Percentiles rank a stretch among this genome's conserved stretches.
Conservation (phyloP, 83 land plant genomes). For the Diphasiastrum complanatum region DNA sequence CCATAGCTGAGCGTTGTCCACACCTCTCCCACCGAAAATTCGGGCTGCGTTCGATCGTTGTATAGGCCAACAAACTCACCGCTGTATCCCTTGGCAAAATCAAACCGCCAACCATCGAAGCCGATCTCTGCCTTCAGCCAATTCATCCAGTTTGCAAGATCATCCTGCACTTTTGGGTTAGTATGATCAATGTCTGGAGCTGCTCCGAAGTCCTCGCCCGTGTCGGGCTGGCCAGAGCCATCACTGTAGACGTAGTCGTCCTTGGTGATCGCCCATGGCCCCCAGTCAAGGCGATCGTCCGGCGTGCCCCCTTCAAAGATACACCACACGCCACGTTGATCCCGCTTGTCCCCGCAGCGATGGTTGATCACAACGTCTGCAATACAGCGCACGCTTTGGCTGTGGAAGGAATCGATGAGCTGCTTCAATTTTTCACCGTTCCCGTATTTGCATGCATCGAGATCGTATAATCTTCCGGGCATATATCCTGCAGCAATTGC, state of each 20-base stretch:
- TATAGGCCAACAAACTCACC: slow-evolving; percentile 36
- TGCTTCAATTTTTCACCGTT: slow-evolving; percentile 43
- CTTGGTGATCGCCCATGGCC: slow-evolving; percentile 45
- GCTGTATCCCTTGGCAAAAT: slow-evolving; percentile 52
- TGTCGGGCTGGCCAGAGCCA: slow-evolving; percentile 55
- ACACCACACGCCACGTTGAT: slow-evolving; percentile 47
- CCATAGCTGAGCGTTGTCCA: slow-evolving; percentile 47
- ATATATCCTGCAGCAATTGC: slow-evolving; percentile 31
- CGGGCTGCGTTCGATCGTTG: slow-evolving; percentile 27
- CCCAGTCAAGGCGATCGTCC: slow-evolving; percentile 61
- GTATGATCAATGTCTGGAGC: slow-evolving; percentile 72
- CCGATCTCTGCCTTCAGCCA: slow-evolving; percentile 43
- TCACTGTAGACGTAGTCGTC: slow-evolving; percentile 39
- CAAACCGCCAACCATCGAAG: slow-evolving; percentile 50
- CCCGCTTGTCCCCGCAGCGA: slow-evolving; percentile 35
- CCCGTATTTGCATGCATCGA: slow-evolving; percentile 68
- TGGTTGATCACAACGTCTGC: slow-evolving; percentile 88
- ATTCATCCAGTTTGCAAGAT: slow-evolving; percentile 34
- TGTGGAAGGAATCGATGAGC: slow-evolving; percentile 40
- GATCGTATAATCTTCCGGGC: slow-evolving; percentile 57
- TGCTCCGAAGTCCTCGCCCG: slow-evolving; percentile 49
- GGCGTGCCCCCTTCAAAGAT: slow-evolving; percentile 63
- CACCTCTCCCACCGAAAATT: slow-evolving; percentile 47
- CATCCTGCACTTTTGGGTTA: slow-evolving; percentile 33
- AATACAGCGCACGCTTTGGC: slow-evolving; percentile 44